These are phyloP conservation scores for Penicillium pancosmium DNA, from an alignment of 495 filamentous ascomycete genomes.

Conservation along the genomic window DNA sequence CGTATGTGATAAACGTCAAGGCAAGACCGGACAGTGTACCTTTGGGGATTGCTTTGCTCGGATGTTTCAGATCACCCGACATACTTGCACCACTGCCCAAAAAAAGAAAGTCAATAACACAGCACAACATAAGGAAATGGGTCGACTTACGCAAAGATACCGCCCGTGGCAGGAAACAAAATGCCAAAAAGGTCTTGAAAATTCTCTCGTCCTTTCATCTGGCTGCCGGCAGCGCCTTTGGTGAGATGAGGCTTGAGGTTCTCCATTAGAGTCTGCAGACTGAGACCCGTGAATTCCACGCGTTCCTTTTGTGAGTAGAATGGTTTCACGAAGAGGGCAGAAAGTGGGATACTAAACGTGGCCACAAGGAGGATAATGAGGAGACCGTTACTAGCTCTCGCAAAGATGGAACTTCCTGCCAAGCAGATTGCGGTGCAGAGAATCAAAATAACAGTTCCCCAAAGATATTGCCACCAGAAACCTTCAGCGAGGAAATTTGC, in stretches of 20 bases:
- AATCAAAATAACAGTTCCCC: constrained; percentile 71
- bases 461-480: constrained; percentile 79
- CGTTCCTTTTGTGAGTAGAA: constrained; percentile 63
- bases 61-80: constrained; percentile 83
- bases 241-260: constrained; percentile 74
- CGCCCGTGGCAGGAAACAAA: constrained; percentile 83
- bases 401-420: constrained; percentile 79
- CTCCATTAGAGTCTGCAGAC: constrained; percentile 64
- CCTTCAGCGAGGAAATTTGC: constrained; percentile 66
- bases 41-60: constrained; percentile 81
- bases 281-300: constrained; percentile 77
- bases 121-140: neutral
- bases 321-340: constrained; percentile 65
- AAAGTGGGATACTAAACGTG: constrained; percentile 82
- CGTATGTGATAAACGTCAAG: constrained; percentile 75
- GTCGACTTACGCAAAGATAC: constrained; percentile 61
- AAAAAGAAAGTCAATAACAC: constrained; percentile 24
- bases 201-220: constrained; percentile 65
- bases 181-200: constrained; percentile 88
- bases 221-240: constrained; percentile 67
- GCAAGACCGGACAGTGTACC: constrained; percentile 78
- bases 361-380: constrained; percentile 71
- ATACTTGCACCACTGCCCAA: constrained; percentile 72
- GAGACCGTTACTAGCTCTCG: constrained; percentile 78
- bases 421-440: constrained; percentile 78